A percentile compares a stretch with the other conserved stretches of the same genome.
Evolutionary conservation across 2,329 filamentous ascomycete species (phyloP).

Genomic region (Neocucurbitaria cava): DNA sequence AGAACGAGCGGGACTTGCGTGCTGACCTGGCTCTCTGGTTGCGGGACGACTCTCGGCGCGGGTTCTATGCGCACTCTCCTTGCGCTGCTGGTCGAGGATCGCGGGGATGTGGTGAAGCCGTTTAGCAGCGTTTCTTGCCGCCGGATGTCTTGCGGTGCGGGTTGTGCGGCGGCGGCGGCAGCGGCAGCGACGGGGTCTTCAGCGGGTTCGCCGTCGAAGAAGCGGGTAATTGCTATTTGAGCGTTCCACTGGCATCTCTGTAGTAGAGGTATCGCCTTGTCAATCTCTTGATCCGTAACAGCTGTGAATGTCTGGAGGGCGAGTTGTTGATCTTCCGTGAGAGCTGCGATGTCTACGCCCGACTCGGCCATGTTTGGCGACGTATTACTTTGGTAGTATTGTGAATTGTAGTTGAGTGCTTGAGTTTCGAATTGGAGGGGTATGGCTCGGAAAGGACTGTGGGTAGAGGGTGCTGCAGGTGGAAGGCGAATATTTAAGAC

Average conservation of each 20-base stretch:
- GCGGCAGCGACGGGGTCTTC: constrained; percentile 77
- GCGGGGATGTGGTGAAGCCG: constrained; percentile 48
- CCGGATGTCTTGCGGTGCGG: constrained; percentile 68
- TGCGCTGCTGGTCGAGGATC: constrained; percentile 41
- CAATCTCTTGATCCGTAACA: constrained; percentile 82
- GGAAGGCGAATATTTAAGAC: constrained; percentile 6
- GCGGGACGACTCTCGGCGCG: constrained; percentile 87
- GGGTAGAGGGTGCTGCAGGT: background rate
- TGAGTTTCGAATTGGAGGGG: background rate
- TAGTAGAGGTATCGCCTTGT: constrained; percentile 79
- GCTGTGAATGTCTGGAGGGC: constrained; percentile 87
- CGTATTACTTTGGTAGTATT: too few relatives aligned
- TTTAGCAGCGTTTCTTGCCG: constrained; percentile 75
- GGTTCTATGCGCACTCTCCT: constrained; percentile 60
- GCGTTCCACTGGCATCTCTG: constrained; percentile 95
- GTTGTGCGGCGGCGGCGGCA: constrained; percentile 71
- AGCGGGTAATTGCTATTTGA: constrained; percentile 93
- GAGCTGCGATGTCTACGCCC: constrained; percentile 67
- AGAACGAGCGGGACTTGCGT: constrained; percentile 78
- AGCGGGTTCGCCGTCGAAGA: constrained; percentile 93
- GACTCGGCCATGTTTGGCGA: constrained; percentile 46
- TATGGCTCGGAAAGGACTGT: constrained; percentile 25
- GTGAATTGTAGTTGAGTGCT: background rate
- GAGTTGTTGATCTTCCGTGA: constrained; percentile 79
- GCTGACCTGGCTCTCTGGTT: constrained; percentile 68